Evolutionary conservation across 202 grass and related monocot genomes (phyloP), one percentile per base, ranked within the genome.

Genomic region (Setaria italica): DNA sequence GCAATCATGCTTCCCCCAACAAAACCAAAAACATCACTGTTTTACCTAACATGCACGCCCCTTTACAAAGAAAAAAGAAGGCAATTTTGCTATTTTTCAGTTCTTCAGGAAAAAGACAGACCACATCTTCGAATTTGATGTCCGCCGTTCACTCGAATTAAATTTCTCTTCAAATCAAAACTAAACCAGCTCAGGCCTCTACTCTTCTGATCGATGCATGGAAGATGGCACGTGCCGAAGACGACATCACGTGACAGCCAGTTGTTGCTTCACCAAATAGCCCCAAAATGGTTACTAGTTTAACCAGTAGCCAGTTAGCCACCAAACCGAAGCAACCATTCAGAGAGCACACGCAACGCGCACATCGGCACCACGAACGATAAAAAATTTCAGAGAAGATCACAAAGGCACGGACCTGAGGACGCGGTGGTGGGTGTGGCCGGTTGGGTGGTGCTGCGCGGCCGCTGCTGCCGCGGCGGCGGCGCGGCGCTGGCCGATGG

Each of bases 371-470:
- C 19, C 43, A 51, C 41, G 42, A 41, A 45, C 1, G 48, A 21
- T 5, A 67, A 20, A 67, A 74, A 16, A 21, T 10, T 33, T 49
- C 10, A 35, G 72, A 33, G 3, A 68, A 69, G 8, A 39, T 45
- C 7, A 66, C n/a, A 74, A 39, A 67, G 14, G 48, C 17, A 69
- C 70, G 14, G 17, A 94, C 94, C 94, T 91, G 86, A 82, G 57
- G 78, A 60, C 78, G 49, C 92, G 94, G 79, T 69, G 73, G 57
- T 50, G 75, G 39, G 53, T 14, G 67, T 70, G 75, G 42, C 90
- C 74, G 41, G 57, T 39, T 17, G 70, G 85, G 89, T 85, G 85
- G 81, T 86, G 72, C 41, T 79, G 88, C 62, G 84, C 85, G 53
- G 63, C 83, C 32, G 58, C 85, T 42, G 73, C 88, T 0, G 79